phyloP scores from a whole-genome alignment of 2,329 filamentous ascomycete genomes.

The Cytospora paraplurivora region DNA sequence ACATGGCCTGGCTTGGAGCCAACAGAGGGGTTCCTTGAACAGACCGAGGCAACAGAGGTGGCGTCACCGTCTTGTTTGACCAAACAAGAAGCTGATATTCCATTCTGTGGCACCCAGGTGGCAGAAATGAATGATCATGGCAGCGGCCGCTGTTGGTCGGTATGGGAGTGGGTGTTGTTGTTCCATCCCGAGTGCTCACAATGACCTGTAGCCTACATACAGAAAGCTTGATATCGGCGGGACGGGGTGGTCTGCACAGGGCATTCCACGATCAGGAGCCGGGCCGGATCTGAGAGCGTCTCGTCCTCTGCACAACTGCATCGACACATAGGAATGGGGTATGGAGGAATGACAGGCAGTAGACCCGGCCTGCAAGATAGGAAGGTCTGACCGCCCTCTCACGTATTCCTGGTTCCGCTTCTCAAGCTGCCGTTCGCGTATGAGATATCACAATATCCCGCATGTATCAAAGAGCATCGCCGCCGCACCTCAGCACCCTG shows the following conservation, averaged over 20 bases:
- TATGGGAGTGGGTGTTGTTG: neutral
- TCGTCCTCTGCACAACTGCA: neutral
- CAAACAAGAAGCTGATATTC: too few relatives aligned
- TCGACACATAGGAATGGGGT: neutral
- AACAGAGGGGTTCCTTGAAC: neutral
- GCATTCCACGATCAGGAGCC: neutral
- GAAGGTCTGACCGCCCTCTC: neutral
- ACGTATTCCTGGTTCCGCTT: neutral
- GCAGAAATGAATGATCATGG: neutral
- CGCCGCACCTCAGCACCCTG: neutral
- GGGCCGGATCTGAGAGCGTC: neutral
- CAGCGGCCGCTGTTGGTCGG: neutral
- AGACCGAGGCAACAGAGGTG: too few relatives aligned
- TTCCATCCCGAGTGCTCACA: neutral
- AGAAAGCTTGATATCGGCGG: too few relatives aligned
- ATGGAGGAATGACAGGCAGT: neutral
- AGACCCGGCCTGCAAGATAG: neutral
- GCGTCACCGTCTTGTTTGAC: too few relatives aligned
- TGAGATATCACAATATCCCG: conserved; percentile 21
- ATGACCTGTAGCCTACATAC: neutral
- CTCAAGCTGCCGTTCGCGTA: neutral
- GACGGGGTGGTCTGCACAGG: neutral
- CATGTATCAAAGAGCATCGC: neutral
- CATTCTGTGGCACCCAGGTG: too few relatives aligned
- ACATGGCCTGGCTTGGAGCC: neutral